phyloP scores from a whole-genome alignment of 2,329 filamentous ascomycete species.

The Akanthomyces lecanii region DNA sequence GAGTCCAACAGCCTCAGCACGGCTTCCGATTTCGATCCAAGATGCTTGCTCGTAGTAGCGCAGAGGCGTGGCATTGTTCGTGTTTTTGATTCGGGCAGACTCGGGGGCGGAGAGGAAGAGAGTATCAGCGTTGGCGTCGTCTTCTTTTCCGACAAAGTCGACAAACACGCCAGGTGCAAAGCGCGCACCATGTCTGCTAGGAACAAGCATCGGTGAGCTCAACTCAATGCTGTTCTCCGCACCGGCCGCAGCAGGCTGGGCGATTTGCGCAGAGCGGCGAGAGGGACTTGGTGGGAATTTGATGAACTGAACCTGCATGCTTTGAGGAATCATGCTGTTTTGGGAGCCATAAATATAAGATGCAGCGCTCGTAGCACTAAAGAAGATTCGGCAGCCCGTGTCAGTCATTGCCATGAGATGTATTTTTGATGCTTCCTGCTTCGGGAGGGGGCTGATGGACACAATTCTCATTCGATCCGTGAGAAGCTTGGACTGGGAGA shows the following conservation, averaged over 20 bases:
- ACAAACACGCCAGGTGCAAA: slow-evolving; percentile 91
- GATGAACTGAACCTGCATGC: slow-evolving; percentile 97
- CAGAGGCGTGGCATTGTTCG: slow-evolving; percentile 48
- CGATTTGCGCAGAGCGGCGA: slow-evolving; percentile 29
- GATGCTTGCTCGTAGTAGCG: slow-evolving; percentile 74
- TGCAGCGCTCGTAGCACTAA: slow-evolving; percentile 80
- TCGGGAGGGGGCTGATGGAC: slow-evolving; percentile 79
- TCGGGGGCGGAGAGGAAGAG: slow-evolving; percentile 87
- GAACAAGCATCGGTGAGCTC: slow-evolving; percentile 45
- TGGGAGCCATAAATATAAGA: slow-evolving; percentile 60
- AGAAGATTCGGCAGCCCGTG: slow-evolving; percentile 85
- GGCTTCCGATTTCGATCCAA: slow-evolving; percentile 66
- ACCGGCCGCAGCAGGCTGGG: slow-evolving; percentile 14
- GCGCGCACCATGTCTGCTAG: slow-evolving; percentile 50
- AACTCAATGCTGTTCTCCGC: slow-evolving; percentile 42
- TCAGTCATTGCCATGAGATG: slow-evolving; percentile 88
- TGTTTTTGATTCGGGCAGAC: slow-evolving; percentile 72
- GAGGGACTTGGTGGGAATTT: slow-evolving; percentile 71
- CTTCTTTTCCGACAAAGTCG: slow-evolving; percentile 68
- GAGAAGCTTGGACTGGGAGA: slow-evolving; percentile 67
- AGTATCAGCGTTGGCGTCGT: slow-evolving; percentile 55
- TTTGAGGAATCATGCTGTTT: slow-evolving; percentile 68
- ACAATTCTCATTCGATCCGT: slow-evolving; percentile 68
- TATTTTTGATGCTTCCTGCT: slow-evolving; percentile 72
- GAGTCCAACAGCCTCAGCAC: slow-evolving; percentile 73